A percentile compares a stretch with the other conserved stretches of the same genome.
Evolutionary conservation across 176 grass and related monocot genomes (phyloP).

Genomic region (Oryza meyeriana): DNA sequence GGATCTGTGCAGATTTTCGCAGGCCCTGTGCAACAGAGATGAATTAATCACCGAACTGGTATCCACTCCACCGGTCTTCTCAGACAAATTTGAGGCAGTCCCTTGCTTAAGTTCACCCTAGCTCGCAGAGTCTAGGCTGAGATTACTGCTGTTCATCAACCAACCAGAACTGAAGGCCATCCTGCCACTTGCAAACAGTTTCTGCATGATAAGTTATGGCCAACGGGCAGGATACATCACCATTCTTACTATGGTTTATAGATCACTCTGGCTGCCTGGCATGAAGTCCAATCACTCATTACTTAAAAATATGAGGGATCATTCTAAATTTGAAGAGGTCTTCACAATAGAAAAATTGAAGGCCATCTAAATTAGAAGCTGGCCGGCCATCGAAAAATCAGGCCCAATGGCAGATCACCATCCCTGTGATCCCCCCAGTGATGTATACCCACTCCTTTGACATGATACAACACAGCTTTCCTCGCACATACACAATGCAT

Average conservation of each 20-base stretch:
- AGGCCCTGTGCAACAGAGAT: too few relatives aligned
- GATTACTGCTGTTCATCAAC: neutral
- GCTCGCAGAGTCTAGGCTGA: neutral
- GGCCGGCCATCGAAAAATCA: constrained; percentile 41
- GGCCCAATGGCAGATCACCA: constrained; percentile 32
- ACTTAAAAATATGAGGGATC: neutral
- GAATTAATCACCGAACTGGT: too few relatives aligned
- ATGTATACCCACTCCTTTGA: constrained; percentile 35
- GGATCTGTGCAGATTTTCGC: too few relatives aligned
- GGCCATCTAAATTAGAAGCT: constrained; percentile 40
- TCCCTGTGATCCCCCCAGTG: constrained; percentile 23
- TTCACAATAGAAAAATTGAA: constrained; percentile 40
- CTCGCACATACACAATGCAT: constrained; percentile 36
- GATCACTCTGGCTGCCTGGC: too few relatives aligned
- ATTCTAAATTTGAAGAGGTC: neutral
- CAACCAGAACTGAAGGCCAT: neutral
- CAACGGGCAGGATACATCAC: too few relatives aligned
- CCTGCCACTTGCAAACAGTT: too few relatives aligned
- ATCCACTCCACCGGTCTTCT: too few relatives aligned
- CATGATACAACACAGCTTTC: constrained; percentile 38
- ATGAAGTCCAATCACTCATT: too few relatives aligned
- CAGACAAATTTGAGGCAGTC: too few relatives aligned
- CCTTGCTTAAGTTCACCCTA: too few relatives aligned
- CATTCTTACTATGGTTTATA: neutral
- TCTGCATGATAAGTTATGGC: neutral